phyloP scores from a whole-genome alignment of 306 rosid genomes.

The Myrica gale region DNA sequence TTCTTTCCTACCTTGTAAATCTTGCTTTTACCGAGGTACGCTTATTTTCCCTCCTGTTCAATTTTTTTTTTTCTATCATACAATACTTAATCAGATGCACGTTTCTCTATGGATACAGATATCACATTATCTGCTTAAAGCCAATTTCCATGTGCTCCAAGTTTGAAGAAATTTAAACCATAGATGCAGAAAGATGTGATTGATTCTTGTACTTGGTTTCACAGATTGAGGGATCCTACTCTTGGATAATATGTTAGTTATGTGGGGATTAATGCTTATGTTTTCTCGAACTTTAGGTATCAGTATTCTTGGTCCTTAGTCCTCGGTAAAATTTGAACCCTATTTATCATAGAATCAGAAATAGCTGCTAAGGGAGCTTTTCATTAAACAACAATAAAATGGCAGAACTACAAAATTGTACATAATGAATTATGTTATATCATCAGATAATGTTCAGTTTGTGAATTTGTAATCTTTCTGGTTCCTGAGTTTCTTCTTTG shows the following conservation, averaged over 20 bases:
- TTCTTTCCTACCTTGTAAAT: constrained; percentile 73
- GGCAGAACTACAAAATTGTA: constrained; percentile 12
- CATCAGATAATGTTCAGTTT: neutral
- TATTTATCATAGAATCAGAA: constrained; percentile 1
- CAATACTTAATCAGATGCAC: neutral
- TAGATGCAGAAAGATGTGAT: neutral
- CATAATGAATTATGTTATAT: constrained; percentile 15
- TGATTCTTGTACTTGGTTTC: neutral
- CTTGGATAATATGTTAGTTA: neutral
- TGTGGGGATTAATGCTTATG: neutral
- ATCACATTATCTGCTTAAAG: neutral
- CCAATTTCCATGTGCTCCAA: neutral
- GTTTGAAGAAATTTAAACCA: neutral
- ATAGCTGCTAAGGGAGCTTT: neutral
- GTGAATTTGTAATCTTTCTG: constrained; percentile 1
- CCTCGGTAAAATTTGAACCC: neutral
- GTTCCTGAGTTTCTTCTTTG: neutral
- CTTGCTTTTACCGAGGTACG: constrained; percentile 69
- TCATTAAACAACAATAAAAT: neutral
- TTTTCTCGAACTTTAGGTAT: neutral
- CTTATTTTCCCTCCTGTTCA: constrained; percentile 24
- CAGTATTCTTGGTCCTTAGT: neutral
- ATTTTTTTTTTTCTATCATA: neutral
- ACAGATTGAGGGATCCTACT: neutral
- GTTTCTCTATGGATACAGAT: neutral